These are phyloP conservation scores for Dioscorea zingiberensis DNA, from an alignment of 106 monocot species.

Conservation along the genomic window DNA sequence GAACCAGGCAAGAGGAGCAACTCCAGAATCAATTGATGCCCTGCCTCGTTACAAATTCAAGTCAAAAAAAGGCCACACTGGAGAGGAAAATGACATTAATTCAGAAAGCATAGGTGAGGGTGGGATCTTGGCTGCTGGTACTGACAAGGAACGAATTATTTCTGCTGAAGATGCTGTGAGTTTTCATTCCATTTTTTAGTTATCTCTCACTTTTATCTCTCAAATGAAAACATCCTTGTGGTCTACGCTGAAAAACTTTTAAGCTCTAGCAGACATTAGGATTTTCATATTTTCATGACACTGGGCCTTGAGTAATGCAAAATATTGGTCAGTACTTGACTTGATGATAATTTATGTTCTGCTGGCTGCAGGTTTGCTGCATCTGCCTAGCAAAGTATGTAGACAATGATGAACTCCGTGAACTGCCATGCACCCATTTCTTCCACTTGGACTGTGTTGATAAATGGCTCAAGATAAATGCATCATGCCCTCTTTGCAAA, in stretches of 20 bases:
- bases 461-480: slow-evolving; percentile 70
- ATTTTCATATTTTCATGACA: too few species aligned
- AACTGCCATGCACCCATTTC: slow-evolving; percentile 49
- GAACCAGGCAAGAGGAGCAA: slow-evolving; percentile 40
- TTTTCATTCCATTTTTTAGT: slow-evolving; percentile 1
- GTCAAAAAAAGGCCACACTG: slow-evolving; percentile 12
- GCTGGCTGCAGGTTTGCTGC: slow-evolving; percentile 42
- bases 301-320: too few species aligned
- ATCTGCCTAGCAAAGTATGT: slow-evolving; percentile 55
- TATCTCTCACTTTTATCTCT: too few species aligned
- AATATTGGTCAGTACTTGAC: too few species aligned
- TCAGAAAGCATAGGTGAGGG: slow-evolving; percentile 29
- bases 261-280: too few species aligned
- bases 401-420: slow-evolving; percentile 53
- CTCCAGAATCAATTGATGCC: slow-evolving; percentile 40
- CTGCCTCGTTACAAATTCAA: slow-evolving; percentile 50
- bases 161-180: slow-evolving; percentile 75
- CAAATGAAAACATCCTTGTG: too few species aligned
- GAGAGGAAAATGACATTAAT: slow-evolving; percentile 15
- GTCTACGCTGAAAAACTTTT: too few species aligned
- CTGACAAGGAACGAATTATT: slow-evolving; percentile 48
- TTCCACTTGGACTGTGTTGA: slow-evolving; percentile 61
- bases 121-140: slow-evolving; percentile 55
- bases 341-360: not conserved
- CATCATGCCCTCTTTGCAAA: slow-evolving; percentile 62